phyloP scores from a whole-genome alignment of 1,284 basidiomycete genomes.

The Fomitiporia mediterranea region DNA sequence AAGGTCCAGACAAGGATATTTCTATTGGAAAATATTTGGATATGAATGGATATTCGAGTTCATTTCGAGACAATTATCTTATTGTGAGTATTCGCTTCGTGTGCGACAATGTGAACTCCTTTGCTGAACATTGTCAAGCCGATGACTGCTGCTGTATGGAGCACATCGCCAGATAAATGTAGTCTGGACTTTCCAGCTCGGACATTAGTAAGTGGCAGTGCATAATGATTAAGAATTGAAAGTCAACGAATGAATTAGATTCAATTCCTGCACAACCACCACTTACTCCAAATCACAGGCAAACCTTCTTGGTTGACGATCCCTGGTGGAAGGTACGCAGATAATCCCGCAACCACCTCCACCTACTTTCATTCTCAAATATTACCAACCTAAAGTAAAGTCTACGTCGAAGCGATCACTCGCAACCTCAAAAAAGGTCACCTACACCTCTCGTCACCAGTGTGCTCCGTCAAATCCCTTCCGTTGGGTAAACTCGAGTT shows the following conservation, averaged over 20 bases:
- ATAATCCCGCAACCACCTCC: not conserved
- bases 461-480: constrained; percentile 37
- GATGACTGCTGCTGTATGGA: constrained; percentile 82
- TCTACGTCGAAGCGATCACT: constrained; percentile 66
- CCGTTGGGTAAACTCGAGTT: constrained; percentile 35
- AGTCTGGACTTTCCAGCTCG: constrained; percentile 68
- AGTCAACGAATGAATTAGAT: constrained; percentile 33
- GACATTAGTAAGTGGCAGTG: constrained; percentile 47
- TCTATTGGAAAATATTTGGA: constrained; percentile 70
- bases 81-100: constrained; percentile 46
- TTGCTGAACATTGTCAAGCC: constrained; percentile 41
- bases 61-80: constrained; percentile 75
- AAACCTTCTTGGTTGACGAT: constrained; percentile 79
- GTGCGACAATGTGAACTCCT: not conserved
- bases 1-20: constrained; percentile 33
- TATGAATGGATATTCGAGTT: constrained; percentile 61
- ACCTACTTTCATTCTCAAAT: not conserved
- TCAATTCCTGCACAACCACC: constrained; percentile 78
- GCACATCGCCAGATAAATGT: constrained; percentile 70
- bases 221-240: not conserved
- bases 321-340: constrained; percentile 59
- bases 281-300: constrained; percentile 69
- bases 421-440: constrained; percentile 46
- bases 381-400: constrained; percentile 37
- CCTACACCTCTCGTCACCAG: constrained; percentile 58